phyloP scores from a whole-genome alignment of 768 basidiomycete genomes.

The Phylloporus sp. region DNA sequence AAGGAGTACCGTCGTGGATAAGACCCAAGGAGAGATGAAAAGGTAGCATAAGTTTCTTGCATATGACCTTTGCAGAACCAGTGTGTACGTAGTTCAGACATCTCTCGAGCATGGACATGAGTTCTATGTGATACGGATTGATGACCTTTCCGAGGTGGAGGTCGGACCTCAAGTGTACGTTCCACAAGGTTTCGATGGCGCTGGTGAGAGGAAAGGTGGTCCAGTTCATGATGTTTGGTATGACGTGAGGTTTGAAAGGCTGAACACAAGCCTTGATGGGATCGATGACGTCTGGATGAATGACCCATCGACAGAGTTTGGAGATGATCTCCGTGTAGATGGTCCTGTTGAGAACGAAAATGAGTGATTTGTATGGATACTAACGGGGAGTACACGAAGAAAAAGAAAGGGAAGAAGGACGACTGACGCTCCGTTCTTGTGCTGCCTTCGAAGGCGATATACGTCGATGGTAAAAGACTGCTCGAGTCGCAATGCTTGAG shows the following conservation, averaged over 20 bases:
- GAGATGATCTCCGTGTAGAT: neutral
- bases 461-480: slow-evolving; percentile 1
- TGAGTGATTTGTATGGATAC: too few relatives aligned
- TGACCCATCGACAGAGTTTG: neutral
- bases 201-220: neutral
- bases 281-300: neutral
- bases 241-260: slow-evolving; percentile 2
- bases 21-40: neutral
- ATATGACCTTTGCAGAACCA: neutral
- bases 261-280: neutral
- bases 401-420: neutral
- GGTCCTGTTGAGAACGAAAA: neutral
- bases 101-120: slow-evolving; percentile 8
- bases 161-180: neutral
- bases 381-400: too few relatives aligned
- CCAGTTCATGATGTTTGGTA: slow-evolving; percentile 5
- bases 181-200: neutral
- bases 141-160: neutral
- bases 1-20: neutral
- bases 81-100: slow-evolving; percentile 7
- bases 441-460: neutral
- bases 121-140: neutral
- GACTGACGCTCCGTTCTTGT: neutral
- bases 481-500: slow-evolving; percentile 1
- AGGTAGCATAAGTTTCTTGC: neutral